Evolutionary conservation across 2,329 filamentous ascomycete species (phyloP), one percentile per base, ranked within the genome.

Genomic region (Monosporascus cannonballus): DNA sequence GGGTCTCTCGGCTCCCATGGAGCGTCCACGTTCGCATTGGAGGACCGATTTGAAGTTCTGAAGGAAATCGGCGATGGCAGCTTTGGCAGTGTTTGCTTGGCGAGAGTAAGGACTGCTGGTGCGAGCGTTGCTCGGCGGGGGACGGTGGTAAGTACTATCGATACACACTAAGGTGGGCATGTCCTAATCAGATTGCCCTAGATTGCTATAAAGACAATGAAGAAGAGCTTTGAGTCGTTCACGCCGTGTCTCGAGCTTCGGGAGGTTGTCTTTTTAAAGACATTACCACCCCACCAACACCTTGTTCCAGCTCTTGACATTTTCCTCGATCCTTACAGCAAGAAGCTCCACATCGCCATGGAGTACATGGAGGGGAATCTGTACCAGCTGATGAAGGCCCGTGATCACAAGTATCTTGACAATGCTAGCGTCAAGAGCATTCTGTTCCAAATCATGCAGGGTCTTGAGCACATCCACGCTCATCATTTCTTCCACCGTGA

Each of bases 121-220:
- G 86, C 92, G 63, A 89, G 85, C 69, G 83, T 96, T 59, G 93
- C 93, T 64, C 87, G 91, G 61, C 83, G 92, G 69, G 93, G 93
- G 62, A 96, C 92, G 53, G 83, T 97, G 78, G 93, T 97, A 85
- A 79, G 86, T 77, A 58, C 42, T 24, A 48, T 53, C 51, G 51
- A 53, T 42, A 44, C 22, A 24, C 25, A 45, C 49, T 27, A 27
- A 14, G 22, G 45, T 22, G 6, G 34, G 18, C 39, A 50, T 37
- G 51, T 20, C 22, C 55, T 62, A 52, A 58, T 49, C 3, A 34
- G 27, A 11, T 6, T 50, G 52, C 52, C 51, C 53, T 61, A 97
- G 94, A 89, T 99, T 64, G 94, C 94, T 44, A 96, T 99, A 75
- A 99, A 99, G 75, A 97, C 94, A 6, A 99, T 99, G 94, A 99